Evolutionary conservation across 495 filamentous ascomycete genomes (phyloP), one percentile per base, ranked within the genome.

Genomic region (Aspergillus homomorphus): DNA sequence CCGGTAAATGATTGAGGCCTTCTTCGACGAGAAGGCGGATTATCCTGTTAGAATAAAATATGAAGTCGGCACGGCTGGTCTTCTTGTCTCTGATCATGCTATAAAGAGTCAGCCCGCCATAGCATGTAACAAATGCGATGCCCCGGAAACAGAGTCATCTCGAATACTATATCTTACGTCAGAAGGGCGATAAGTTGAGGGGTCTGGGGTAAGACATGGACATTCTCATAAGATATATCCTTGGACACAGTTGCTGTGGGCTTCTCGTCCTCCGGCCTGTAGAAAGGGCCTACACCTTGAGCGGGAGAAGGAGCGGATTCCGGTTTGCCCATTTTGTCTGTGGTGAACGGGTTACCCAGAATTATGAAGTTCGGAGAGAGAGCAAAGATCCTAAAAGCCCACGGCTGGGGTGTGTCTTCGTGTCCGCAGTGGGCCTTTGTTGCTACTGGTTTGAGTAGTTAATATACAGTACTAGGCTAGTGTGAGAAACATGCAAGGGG

Each of bases 21-120:
- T 98, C 94, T 73, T 98, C 94, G 22, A 98, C 95, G 12, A 98
- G 82, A n/a, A 98, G 82, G 21, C 95, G 91, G 68, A 98, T 98
- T 68, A 98, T 98, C 61, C 94, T 86, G 77, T 98, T 98, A 49
- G 93, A 96, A 74, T 97, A 96, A 80, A 98, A 98, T 66, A 98
- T 96, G 73, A 98, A 98, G 73, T 98, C 94, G 38, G 91, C 94
- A 51, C 94, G 88, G 28, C 82, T 80, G 9, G 95, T 98, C 62
- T 87, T 82, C 73, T 87, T 88, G 70, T 98, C 90, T 63, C 94
- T 85, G 71, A 98, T 97, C 84, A 96, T 97, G 59, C 93, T 98
- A 64, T 65, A 53, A 53, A 30, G 55, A 57, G 43, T 65, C 56
- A 68, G 64, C 45, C 43, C 62, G 21, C 51, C 62, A 41, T 46